Conservation (phyloP, 257 asterid genomes). For the Ehretia macrophylla region DNA sequence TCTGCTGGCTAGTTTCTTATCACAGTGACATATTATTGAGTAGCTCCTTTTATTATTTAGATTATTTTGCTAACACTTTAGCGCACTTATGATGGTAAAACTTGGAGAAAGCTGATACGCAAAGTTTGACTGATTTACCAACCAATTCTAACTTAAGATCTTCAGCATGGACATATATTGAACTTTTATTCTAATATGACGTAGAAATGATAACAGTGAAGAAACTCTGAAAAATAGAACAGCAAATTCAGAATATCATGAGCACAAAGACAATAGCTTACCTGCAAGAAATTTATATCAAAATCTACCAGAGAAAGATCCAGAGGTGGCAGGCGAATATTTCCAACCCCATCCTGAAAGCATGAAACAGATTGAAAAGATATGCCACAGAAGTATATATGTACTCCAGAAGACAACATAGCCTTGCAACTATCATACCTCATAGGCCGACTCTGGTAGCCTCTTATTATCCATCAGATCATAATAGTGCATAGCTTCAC, state of each 20-base stretch:
- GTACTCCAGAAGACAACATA: background rate
- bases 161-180: too few relatives aligned
- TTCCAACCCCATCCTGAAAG: slow-evolving; percentile 53
- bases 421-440: slow-evolving; percentile 34
- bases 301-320: slow-evolving; percentile 56
- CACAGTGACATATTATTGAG: too few relatives aligned
- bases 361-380: slow-evolving; percentile 15
- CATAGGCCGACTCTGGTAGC: slow-evolving; percentile 51
- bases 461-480: slow-evolving; percentile 53
- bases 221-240: background rate
- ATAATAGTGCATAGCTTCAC: slow-evolving; percentile 42
- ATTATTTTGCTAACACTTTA: too few relatives aligned
- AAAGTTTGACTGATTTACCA: too few relatives aligned
- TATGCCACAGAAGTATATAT: background rate
- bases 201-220: background rate
- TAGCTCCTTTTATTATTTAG: too few relatives aligned
- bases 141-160: too few relatives aligned
- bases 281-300: slow-evolving; percentile 80
- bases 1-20: too few relatives aligned
- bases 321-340: slow-evolving; percentile 49
- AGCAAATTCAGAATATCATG: background rate
- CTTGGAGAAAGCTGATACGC: too few relatives aligned
- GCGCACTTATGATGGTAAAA: too few relatives aligned
- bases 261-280: slow-evolving; percentile 26
- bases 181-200: too few relatives aligned